Conservation (phyloP, 352 stramenopile species). For the Peronospora farinosa region DNA sequence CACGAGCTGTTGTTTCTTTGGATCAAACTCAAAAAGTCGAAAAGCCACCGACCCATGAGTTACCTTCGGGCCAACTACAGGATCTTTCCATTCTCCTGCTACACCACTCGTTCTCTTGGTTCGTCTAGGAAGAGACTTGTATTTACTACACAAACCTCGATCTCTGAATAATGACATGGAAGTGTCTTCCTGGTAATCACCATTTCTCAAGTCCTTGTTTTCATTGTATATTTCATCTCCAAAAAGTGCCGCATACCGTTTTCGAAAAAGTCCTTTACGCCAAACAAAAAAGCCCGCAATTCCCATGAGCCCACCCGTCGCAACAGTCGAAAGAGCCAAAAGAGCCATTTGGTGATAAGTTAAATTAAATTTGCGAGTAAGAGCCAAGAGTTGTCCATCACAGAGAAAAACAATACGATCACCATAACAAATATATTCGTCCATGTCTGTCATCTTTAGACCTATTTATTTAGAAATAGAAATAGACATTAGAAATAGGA, state of each 20-base stretch:
- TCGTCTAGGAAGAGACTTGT: conserved; percentile 12
- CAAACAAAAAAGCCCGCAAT: conserved; percentile 65
- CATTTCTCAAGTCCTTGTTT: background rate
- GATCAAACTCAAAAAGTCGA: conserved; percentile 62
- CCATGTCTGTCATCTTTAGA: too few species aligned
- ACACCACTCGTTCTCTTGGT: conserved; percentile 21
- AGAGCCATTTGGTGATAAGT: conserved; percentile 69
- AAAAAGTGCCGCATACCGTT: conserved; percentile 65
- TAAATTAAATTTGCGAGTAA: conserved; percentile 72
- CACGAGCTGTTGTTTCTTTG: conserved; percentile 39
- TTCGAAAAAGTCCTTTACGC: conserved; percentile 61
- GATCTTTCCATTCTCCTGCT: conserved; percentile 15
- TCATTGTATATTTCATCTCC: conserved; percentile 48
- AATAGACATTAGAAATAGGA: too few species aligned
- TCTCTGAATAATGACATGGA: conserved; percentile 8
- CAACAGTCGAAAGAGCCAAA: conserved; percentile 43
- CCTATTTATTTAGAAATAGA: too few species aligned
- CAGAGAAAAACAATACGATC: conserved; percentile 67
- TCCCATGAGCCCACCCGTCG: conserved; percentile 52
- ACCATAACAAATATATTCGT: conserved; percentile 49
- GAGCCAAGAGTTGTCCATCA: conserved; percentile 60
- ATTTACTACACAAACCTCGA: conserved; percentile 2
- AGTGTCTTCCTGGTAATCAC: too few species aligned
- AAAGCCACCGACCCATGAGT: conserved; percentile 49
- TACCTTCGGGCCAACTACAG: conserved; percentile 11